Evolutionary conservation across 371 early-diverging fungal genomes (phyloP), one percentile per base, ranked within the genome.

Genomic region (Circinella umbellata): DNA sequence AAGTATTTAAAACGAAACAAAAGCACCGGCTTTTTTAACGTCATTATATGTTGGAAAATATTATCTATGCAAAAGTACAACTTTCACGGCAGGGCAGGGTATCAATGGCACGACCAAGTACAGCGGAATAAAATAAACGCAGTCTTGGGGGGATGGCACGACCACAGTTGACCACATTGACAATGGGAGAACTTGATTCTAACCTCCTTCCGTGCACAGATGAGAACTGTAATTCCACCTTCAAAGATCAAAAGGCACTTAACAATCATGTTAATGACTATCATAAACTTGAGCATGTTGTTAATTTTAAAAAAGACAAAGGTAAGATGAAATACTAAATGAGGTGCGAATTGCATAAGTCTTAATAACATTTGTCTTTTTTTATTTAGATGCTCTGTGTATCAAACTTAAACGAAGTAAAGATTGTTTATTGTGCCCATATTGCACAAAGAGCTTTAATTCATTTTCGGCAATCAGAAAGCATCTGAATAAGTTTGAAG

Each of bases 241-340:
- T 49, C 46, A n/a, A 62, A 17, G 1, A 34, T 37, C 17, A 51
- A 27, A 64, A 64, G 53, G 20, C 51, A 5, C 48, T 51, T 5
- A 51, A 14, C 51, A 64, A 51, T 18, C 64, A 64, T 64, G 64
- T 49, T 27, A 37, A 34, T 38, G 48, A 51, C 64, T 64, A 64
- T 51, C 64, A 51, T 49, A 47, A 64, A 64, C 62, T 20, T 46
- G 36, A 49, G 34, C 1, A 18, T 20, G 18, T 9, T 9, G 7
- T 20, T 0, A 15, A 64, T 18, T 27, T 49, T n/a, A 57, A 57
- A 3, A 57, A n/a, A 57, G 8, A 62, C 46, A 46, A 62, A 62
- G 64, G 53, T 49, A 64, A 10, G 20, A 64, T 4, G 15, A 42
- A 64, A n/a, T 51, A 18, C 11, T 10, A 47, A 11, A 11, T 47